Evolutionary conservation across 768 basidiomycete species (phyloP).

Genomic region (Mycena maculata): DNA sequence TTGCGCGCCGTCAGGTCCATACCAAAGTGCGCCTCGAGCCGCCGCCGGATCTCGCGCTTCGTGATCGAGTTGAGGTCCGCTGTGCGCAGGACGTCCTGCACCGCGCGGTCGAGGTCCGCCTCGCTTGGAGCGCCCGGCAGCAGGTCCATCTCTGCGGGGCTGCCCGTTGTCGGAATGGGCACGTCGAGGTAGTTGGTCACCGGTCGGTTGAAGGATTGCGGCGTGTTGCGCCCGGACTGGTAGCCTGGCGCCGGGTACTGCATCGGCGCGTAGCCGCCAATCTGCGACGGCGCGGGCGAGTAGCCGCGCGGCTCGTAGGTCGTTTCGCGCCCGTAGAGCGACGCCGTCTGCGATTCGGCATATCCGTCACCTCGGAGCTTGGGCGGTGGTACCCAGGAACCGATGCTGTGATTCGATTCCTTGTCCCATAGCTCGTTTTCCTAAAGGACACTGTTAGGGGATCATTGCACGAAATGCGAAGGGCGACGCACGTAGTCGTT

Average conservation of each 20-base stretch:
- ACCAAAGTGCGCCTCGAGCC: constrained; percentile 85
- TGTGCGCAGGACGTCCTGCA: constrained; percentile 75
- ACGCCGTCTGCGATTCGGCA: constrained; percentile 80
- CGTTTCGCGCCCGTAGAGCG: constrained; percentile 89
- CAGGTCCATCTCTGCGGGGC: constrained; percentile 64
- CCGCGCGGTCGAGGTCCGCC: constrained; percentile 77
- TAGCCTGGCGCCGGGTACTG: constrained; percentile 70
- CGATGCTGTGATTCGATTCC: constrained; percentile 95
- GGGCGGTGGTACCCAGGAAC: constrained; percentile 88
- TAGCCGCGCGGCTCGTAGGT: constrained; percentile 81
- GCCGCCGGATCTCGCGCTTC: constrained; percentile 88
- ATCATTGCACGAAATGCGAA: background rate
- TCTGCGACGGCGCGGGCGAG: constrained; percentile 82
- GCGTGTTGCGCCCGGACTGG: constrained; percentile 83
- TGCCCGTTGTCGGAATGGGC: constrained; percentile 64
- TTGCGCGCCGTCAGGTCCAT: constrained; percentile 81
- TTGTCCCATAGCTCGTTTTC: constrained; percentile 98
- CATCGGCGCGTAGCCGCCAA: constrained; percentile 52
- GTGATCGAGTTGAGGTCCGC: constrained; percentile 93
- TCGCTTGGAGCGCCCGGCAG: constrained; percentile 67
- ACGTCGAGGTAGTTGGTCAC: constrained; percentile 83
- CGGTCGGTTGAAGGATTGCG: constrained; percentile 68
- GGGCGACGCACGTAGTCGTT: constrained; percentile 82
- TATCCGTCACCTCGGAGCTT: constrained; percentile 81
- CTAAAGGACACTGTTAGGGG: constrained; percentile 46